Evolutionary conservation across 2,329 filamentous ascomycete genomes (phyloP), one percentile per base, ranked within the genome.

Genomic region (Alternaria metachromatica): DNA sequence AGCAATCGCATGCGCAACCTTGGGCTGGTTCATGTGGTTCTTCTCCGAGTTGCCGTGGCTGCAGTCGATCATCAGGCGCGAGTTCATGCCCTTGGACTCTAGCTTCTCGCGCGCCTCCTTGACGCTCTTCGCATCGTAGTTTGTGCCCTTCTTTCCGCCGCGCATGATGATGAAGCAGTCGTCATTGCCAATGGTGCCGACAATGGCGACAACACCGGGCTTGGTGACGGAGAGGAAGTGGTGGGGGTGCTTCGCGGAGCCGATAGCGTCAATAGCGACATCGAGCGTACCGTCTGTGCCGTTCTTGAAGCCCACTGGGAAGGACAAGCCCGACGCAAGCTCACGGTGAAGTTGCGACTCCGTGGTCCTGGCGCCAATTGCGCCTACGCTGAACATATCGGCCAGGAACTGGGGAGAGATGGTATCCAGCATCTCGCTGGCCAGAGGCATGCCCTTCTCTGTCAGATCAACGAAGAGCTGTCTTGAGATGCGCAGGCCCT

Each of bases 251-350:
- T 88, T 90, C 55, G 96, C 95, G 15, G 96, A 93, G 66, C 94
- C 94, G 79, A 98, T 97, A 55, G 96, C 96, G 79, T 99, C 96
- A 72, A 98, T 93, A 12, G 96, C 94, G 5, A 98, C 94, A 60
- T 90, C 88, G 51, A 98, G 84, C 9, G 90, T 91, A 55, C 96
- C 96, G 79, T 99, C 96, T 30, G 96, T 99, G 69, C 96, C 96
- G 82, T 99, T 99, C 88, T 99, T 99, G 91, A 99, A 99, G 55
- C 96, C 96, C 11, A 99, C 94, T 2, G 96, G 96, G 91, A 97
- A 98, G 72, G 92, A 96, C 37, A 98, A 86, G 77, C 96, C 96
- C 57, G 92, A 96, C 21, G 96, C 95, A 67, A 99, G 85, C 83
- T 99, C 96, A 60, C 96, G 90, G 82, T 99, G 96, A 66, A 98